Evolutionary conservation across 306 rosid genomes (phyloP).

Genomic region (Inga oerstediana): DNA sequence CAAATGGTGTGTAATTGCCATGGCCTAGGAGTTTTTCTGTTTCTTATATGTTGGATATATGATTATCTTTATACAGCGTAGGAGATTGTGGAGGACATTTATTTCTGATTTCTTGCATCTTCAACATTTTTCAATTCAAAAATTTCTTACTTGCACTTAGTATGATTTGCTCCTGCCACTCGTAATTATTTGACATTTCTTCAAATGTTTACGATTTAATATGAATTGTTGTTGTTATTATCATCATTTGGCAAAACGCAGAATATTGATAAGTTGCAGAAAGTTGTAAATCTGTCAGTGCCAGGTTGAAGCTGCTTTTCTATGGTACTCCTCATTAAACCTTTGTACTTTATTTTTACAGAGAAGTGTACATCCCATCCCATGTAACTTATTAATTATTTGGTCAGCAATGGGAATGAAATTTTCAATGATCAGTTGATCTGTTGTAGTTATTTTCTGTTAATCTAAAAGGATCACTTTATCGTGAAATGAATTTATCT

Average conservation of each 20-base stretch:
- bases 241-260: conserved; percentile 43
- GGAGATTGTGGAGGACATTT: background rate
- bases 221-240: background rate
- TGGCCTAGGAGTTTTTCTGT: background rate
- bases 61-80: background rate
- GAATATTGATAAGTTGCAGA: conserved; percentile 81
- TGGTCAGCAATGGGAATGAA: conserved; percentile 2
- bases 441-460: conserved; percentile 15
- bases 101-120: conserved; percentile 9
- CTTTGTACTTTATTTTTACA: background rate
- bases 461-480: conserved; percentile 18
- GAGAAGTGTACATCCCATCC: conserved; percentile 10
- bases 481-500: background rate
- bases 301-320: conserved; percentile 56
- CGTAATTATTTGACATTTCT: background rate
- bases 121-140: background rate
- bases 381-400: conserved; percentile 2
- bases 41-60: background rate
- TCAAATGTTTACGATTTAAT: background rate
- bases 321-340: background rate
- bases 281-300: conserved; percentile 77
- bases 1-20: background rate
- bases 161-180: conserved; percentile 2
- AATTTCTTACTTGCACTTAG: background rate
- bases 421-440: background rate